Conservation (phyloP, 345 rosid species). For the Noccaea caerulescens region DNA sequence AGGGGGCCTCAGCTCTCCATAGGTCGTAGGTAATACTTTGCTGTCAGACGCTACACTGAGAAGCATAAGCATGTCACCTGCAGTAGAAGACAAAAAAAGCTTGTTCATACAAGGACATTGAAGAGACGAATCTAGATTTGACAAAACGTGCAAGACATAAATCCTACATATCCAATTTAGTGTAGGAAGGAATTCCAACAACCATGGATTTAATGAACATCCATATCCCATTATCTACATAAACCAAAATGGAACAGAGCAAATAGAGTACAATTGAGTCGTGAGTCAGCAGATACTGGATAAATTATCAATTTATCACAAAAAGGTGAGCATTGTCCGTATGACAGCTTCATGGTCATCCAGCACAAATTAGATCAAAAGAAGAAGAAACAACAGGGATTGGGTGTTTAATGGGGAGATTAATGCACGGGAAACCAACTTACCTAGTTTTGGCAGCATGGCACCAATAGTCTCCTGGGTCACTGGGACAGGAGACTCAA, state of each 20-base stretch:
- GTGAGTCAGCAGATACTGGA: conserved; percentile 29
- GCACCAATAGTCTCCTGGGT: conserved; percentile 84
- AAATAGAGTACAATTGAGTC: conserved; percentile 1
- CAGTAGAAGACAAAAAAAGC: conserved; percentile 38
- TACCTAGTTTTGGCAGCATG: conserved; percentile 94
- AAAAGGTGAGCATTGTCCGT: conserved; percentile 14
- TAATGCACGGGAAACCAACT: conserved; percentile 40
- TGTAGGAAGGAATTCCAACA: conserved; percentile 28
- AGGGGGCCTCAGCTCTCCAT: conserved; percentile 95
- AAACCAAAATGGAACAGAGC: conserved; percentile 28
- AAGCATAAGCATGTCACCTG: conserved; percentile 78
- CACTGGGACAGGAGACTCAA: conserved; percentile 75
- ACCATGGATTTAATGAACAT: conserved; percentile 17
- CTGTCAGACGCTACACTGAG: conserved; percentile 80
- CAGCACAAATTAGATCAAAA: conserved; percentile 4
- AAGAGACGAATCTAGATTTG: conserved; percentile 15
- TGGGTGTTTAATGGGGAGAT: conserved; percentile 24
- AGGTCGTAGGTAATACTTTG: conserved; percentile 84
- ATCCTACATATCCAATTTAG: conserved; percentile 29
- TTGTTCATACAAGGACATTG: conserved; percentile 32
- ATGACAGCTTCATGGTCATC: conserved; percentile 15
- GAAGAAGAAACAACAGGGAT: conserved; percentile 4
- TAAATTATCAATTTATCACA: conserved; percentile 27
- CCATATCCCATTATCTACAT: conserved; percentile 11
- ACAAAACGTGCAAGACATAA: conserved; percentile 22